phyloP scores from a whole-genome alignment of 257 asterid genomes.

The Salvia rosmarinus region DNA sequence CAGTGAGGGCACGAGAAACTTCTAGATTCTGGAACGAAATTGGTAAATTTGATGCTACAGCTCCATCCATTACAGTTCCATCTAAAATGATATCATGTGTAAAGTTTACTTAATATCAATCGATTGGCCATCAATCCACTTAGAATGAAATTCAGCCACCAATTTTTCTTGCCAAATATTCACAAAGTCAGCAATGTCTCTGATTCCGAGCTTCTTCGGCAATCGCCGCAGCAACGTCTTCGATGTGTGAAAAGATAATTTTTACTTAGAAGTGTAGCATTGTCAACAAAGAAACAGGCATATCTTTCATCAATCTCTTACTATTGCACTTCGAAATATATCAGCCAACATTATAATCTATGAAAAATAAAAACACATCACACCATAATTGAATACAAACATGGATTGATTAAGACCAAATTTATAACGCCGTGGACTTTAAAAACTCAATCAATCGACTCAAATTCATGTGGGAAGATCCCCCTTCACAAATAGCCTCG shows the following conservation, averaged over 20 bases:
- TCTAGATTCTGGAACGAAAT: too few species aligned
- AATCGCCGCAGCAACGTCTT: conserved; percentile 22
- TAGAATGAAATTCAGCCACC: too few species aligned
- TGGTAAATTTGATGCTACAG: too few species aligned
- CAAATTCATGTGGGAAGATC: conserved; percentile 42
- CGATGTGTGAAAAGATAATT: background rate
- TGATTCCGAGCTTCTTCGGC: conserved; percentile 23
- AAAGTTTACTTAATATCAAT: too few species aligned
- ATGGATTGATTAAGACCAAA: background rate
- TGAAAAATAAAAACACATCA: too few species aligned
- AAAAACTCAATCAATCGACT: conserved; percentile 30
- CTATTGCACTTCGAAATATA: background rate
- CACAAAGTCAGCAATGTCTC: conserved; percentile 1
- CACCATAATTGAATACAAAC: too few species aligned
- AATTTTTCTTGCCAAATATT: too few species aligned
- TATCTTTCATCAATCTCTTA: background rate
- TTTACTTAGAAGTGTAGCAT: conserved; percentile 20
- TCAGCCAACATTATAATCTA: background rate
- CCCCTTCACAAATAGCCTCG: conserved; percentile 46
- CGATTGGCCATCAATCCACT: too few species aligned
- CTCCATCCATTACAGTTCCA: too few species aligned
- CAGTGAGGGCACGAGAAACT: too few species aligned
- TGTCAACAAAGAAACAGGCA: background rate
- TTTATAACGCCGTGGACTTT: conserved; percentile 21
- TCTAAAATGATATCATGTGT: too few species aligned